A percentile compares a stretch with the other conserved stretches of the same genome.
These are phyloP conservation scores for Auricularia auricula-judae DNA, from an alignment of 768 basidiomycete genomes.

Conservation along the genomic window DNA sequence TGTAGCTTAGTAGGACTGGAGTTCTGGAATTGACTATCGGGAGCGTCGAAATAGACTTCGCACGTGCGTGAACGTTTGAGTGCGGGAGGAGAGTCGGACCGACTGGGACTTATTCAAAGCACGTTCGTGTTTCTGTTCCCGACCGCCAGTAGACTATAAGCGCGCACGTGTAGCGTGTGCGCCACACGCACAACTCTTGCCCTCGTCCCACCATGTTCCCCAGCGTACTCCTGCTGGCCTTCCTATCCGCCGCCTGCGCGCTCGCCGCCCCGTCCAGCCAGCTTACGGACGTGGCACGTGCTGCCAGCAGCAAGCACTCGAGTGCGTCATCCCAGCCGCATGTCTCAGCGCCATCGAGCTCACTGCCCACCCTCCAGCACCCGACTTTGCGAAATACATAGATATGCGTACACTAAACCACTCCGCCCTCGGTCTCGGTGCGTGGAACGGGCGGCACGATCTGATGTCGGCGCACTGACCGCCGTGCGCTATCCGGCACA, in stretches of 20 bases:
- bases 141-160: not conserved
- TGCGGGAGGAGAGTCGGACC: not conserved
- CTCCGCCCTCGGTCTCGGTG: not conserved
- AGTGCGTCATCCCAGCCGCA: not conserved
- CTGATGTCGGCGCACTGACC: not conserved
- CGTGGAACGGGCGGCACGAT: not conserved
- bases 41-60: not conserved
- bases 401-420: constrained; percentile 9
- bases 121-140: not conserved
- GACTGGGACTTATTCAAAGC: not conserved
- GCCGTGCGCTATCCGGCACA: constrained; percentile 12
- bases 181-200: not conserved
- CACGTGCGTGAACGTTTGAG: not conserved
- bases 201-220: not conserved
- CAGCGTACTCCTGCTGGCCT: not conserved
- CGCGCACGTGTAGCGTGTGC: not conserved
- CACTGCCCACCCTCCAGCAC: not conserved
- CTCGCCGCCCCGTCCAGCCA: not conserved
- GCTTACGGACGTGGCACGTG: not conserved
- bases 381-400: constrained; percentile 22
- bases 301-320: not conserved
- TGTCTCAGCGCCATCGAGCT: too few relatives aligned
- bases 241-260: not conserved
- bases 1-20: too few relatives aligned
- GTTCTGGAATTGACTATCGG: too few relatives aligned